Conservation (phyloP, 2,329 filamentous ascomycete genomes). For the Fusarium proliferatum region DNA sequence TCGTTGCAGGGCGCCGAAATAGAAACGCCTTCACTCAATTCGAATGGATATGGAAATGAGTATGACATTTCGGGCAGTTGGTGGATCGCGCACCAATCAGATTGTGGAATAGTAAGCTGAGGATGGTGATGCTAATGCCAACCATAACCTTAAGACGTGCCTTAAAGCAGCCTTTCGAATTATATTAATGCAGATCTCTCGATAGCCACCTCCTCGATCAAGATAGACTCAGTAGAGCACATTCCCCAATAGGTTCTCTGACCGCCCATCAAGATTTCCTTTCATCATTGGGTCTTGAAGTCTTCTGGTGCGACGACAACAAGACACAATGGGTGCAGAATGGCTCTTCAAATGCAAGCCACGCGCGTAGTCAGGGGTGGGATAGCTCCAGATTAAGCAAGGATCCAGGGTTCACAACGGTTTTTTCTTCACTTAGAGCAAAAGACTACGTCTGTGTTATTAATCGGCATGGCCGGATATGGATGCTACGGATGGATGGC, state of each 20-base stretch:
- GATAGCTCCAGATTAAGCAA: constrained; percentile 23
- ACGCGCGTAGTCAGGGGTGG: constrained; percentile 26
- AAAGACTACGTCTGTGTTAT: constrained; percentile 4
- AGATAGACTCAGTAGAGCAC: neutral
- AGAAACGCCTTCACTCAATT: neutral
- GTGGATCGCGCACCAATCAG: constrained; percentile 10
- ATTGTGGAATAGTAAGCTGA: neutral
- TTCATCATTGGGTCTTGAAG: neutral
- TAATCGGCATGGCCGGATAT: constrained; percentile 27
- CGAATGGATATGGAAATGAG: constrained; percentile 15
- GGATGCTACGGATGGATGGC: constrained; percentile 1
- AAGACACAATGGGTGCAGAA: neutral
- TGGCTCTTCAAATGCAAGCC: constrained; percentile 19
- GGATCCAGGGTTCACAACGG: constrained; percentile 26
- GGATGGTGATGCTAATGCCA: neutral
- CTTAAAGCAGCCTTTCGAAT: neutral
- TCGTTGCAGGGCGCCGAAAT: constrained; percentile 34
- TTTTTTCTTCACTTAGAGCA: neutral
- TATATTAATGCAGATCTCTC: constrained; percentile 3
- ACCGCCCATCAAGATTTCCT: neutral
- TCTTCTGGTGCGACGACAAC: constrained; percentile 1
- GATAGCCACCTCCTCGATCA: neutral
- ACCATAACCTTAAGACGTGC: neutral
- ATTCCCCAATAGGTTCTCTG: neutral
- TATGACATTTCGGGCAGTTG: constrained; percentile 1